A percentile compares a stretch with the other conserved stretches of the same genome.
Evolutionary conservation across 805 yeast species (phyloP).

Genomic region (Tetrapisispora namnaoensis): DNA sequence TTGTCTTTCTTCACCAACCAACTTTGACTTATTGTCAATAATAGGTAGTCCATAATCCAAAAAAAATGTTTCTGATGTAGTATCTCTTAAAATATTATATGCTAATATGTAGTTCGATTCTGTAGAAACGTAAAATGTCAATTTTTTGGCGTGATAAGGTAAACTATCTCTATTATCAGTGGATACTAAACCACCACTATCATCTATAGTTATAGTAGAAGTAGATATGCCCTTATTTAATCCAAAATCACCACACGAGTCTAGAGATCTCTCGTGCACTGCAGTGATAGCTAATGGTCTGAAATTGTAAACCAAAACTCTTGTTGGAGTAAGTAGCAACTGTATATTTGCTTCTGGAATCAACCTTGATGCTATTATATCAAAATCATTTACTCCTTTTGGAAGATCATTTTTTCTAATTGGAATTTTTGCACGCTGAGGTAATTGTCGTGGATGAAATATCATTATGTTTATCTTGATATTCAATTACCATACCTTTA

Average conservation of each 20-base stretch:
- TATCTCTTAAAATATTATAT: conserved; percentile 21
- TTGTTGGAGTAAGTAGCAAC: conserved; percentile 20
- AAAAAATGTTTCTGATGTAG: conserved; percentile 14
- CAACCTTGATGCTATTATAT: not conserved
- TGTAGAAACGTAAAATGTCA: conserved; percentile 23
- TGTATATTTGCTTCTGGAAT: conserved; percentile 21
- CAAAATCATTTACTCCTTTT: not conserved
- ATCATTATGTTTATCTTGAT: not conserved
- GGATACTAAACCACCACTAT: conserved; percentile 12
- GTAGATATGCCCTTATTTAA: conserved; percentile 14
- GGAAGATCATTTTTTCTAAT: not conserved
- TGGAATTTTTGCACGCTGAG: not conserved
- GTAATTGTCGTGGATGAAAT: not conserved
- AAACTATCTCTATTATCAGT: conserved; percentile 5
- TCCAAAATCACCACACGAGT: conserved; percentile 26
- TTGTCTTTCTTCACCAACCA: conserved; percentile 12
- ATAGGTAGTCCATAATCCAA: conserved; percentile 26
- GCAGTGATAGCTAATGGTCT: conserved; percentile 28
- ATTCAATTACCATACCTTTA: no score
- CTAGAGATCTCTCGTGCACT: conserved; percentile 21
- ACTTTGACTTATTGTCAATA: conserved; percentile 6
- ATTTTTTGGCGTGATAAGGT: conserved; percentile 13
- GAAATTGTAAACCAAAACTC: conserved; percentile 25
- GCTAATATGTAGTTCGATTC: conserved; percentile 22
- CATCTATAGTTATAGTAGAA: conserved; percentile 4